Evolutionary conservation across 148 eudicot species (phyloP).

Genomic region (Rhododendron simsii): DNA sequence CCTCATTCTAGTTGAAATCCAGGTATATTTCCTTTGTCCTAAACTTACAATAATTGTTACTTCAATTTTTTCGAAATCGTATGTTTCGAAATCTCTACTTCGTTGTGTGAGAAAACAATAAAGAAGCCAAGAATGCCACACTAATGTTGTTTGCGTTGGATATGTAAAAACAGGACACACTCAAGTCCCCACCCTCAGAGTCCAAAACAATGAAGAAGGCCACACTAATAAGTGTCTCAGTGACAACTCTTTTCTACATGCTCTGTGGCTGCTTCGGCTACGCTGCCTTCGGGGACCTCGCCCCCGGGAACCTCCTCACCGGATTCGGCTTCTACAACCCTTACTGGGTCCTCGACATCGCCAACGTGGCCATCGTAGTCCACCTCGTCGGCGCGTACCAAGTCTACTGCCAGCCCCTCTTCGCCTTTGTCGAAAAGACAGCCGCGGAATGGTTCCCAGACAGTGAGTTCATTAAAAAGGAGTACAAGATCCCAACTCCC

Average conservation of each 20-base stretch:
- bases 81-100: too few species aligned
- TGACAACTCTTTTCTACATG: slow-evolving; percentile 45
- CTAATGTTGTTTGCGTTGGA: neutral
- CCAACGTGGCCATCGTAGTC: slow-evolving; percentile 34
- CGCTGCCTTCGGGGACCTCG: slow-evolving; percentile 38
- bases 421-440: slow-evolving; percentile 22
- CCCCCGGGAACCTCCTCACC: slow-evolving; percentile 47
- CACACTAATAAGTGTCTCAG: slow-evolving; percentile 26
- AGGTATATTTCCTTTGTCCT: slow-evolving; percentile 10
- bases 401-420: slow-evolving; percentile 40
- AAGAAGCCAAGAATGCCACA: too few species aligned
- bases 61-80: too few species aligned
- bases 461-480: slow-evolving; percentile 17
- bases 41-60: too few species aligned
- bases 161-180: slow-evolving; percentile 28
- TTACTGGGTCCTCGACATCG: slow-evolving; percentile 40
- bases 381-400: slow-evolving; percentile 44
- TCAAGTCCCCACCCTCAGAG: slow-evolving; percentile 46
- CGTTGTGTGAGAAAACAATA: too few species aligned
- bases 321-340: slow-evolving; percentile 48
- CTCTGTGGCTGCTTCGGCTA: slow-evolving; percentile 48
- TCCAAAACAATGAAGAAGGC: slow-evolving; percentile 43
- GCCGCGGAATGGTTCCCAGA: slow-evolving; percentile 17
- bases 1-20: slow-evolving; percentile 38
- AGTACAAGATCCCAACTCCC: slow-evolving; percentile 22